Evolutionary conservation across 2,329 filamentous ascomycete genomes (phyloP).

Genomic region (Colletotrichum agaves): DNA sequence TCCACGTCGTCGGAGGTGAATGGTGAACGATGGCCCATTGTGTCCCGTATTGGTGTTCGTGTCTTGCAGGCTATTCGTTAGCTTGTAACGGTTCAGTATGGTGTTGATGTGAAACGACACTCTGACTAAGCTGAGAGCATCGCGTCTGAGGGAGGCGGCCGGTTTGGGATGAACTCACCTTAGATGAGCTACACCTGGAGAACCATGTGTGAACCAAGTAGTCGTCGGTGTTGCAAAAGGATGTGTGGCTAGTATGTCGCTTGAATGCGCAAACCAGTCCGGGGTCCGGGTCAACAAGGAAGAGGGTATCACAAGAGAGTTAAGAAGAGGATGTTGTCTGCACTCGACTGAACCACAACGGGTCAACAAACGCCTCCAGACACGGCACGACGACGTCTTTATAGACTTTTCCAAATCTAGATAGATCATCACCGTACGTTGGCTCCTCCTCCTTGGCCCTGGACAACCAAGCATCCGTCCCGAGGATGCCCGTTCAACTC

Average conservation of each 20-base stretch:
- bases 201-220: background rate
- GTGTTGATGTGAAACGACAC: slow-evolving; percentile 7
- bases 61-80: background rate
- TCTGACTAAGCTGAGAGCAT: slow-evolving; percentile 16
- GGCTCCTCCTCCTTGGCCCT: background rate
- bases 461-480: background rate
- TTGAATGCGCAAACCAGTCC: background rate
- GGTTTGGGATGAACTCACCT: slow-evolving; percentile 22
- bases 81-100: background rate
- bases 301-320: slow-evolving; percentile 1
- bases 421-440: background rate
- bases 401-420: slow-evolving; percentile 11
- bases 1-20: slow-evolving; percentile 39
- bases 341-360: slow-evolving; percentile 16
- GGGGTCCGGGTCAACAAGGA: background rate
- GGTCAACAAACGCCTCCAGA: background rate
- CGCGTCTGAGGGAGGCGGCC: background rate
- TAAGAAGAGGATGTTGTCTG: slow-evolving; percentile 5
- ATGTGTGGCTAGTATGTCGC: too few species aligned
- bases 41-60: background rate
- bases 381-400: slow-evolving; percentile 26
- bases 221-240: background rate
- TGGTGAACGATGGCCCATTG: slow-evolving; percentile 29
- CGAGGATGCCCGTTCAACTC: slow-evolving; percentile 18
- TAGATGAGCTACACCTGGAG: background rate